Conservation (phyloP, 1,284 basidiomycete genomes). For the Clitocybe nebularis region DNA sequence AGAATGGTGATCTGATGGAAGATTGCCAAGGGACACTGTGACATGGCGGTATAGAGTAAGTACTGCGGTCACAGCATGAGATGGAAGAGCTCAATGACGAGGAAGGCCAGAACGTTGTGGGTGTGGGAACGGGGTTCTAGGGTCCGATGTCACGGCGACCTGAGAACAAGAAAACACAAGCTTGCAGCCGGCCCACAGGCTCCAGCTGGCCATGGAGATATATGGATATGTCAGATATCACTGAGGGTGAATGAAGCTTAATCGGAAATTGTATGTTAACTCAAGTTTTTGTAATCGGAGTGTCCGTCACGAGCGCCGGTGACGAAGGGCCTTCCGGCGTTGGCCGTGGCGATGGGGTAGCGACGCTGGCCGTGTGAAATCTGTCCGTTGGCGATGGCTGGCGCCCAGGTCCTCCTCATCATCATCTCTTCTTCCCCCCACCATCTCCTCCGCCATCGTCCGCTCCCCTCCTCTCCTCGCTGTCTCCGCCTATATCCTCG, state of each 20-base stretch:
- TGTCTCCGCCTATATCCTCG: constrained; percentile 20
- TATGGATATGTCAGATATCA: constrained; percentile 2
- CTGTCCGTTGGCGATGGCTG: constrained; percentile 60
- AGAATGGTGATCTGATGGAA: background rate
- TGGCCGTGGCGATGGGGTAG: constrained; percentile 60
- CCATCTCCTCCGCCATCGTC: constrained; percentile 31
- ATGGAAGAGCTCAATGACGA: constrained; percentile 1
- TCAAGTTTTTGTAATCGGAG: constrained; percentile 34
- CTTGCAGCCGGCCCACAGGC: background rate
- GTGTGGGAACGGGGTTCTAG: constrained; percentile 2
- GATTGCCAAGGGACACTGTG: background rate
- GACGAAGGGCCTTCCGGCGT: constrained; percentile 68
- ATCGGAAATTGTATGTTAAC: constrained; percentile 7
- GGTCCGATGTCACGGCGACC: constrained; percentile 5
- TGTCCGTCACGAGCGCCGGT: constrained; percentile 51
- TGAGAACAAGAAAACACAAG: background rate
- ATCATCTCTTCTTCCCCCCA: constrained; percentile 33
- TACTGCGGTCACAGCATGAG: constrained; percentile 7
- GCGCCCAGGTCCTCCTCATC: constrained; percentile 39
- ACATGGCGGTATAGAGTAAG: constrained; percentile 7
- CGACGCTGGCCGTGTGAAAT: constrained; percentile 69
- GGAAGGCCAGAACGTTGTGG: background rate
- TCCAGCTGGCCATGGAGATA: background rate
- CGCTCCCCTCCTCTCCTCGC: constrained; percentile 22
- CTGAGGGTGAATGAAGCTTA: too few relatives aligned